Evolutionary conservation across 164 flowering plant species (phyloP).

Genomic region (Aristolochia californica): DNA sequence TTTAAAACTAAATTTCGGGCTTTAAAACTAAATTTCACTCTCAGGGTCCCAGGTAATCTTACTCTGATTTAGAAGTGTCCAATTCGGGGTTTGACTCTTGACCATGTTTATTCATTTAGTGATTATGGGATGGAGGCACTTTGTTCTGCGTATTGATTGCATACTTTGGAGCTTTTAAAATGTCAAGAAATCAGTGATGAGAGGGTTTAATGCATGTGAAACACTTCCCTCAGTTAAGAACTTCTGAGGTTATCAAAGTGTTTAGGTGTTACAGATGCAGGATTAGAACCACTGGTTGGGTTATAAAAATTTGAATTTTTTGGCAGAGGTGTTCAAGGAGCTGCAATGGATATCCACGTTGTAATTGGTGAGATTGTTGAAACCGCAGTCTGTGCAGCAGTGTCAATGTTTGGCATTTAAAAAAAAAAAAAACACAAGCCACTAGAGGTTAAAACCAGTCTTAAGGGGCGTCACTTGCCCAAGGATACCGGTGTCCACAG

Average conservation of each 20-base stretch:
- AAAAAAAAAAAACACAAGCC: too few relatives aligned
- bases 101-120: conserved; percentile 58
- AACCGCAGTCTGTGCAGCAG: too few relatives aligned
- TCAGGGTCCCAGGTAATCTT: conserved; percentile 55
- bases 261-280: conserved; percentile 62
- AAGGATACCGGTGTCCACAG: too few relatives aligned
- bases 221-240: conserved; percentile 35
- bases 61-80: conserved; percentile 48
- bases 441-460: too few relatives aligned
- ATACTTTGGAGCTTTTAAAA: conserved; percentile 51
- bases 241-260: conserved; percentile 47
- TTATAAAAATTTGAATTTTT: conserved; percentile 37
- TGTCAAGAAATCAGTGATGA: conserved; percentile 81
- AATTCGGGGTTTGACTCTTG: conserved; percentile 43
- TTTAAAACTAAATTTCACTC: conserved; percentile 55
- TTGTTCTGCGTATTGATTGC: conserved; percentile 47
- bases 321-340: conserved; percentile 53
- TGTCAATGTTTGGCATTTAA: conserved; percentile 17
- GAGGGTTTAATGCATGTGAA: conserved; percentile 49
- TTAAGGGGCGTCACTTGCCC: too few relatives aligned
- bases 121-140: conserved; percentile 77
- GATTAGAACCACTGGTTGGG: conserved; percentile 55
- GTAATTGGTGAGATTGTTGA: too few relatives aligned
- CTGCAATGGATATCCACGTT: too few relatives aligned
- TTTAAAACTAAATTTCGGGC: too few relatives aligned